These are phyloP conservation scores for Arthroderma sp. DNA, from an alignment of 2,329 filamentous ascomycete genomes.

Conservation along the genomic window DNA sequence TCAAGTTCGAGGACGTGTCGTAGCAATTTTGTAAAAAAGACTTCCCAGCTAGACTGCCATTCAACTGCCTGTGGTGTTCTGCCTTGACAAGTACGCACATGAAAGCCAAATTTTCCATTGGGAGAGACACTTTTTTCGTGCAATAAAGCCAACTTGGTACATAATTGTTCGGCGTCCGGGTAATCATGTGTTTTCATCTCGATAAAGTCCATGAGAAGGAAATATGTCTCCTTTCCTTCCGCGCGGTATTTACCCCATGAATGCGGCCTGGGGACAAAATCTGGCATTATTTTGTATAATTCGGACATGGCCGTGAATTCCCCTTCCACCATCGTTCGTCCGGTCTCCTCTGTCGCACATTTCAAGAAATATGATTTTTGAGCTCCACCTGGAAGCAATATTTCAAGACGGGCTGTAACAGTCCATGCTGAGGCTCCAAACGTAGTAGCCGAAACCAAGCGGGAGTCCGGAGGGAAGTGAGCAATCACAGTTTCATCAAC, in stretches of 20 bases:
- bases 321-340: conserved; percentile 12
- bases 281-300: conserved; percentile 16
- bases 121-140: conserved; percentile 17
- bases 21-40: conserved; percentile 24
- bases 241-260: conserved; percentile 16
- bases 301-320: conserved; percentile 22
- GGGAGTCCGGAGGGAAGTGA: too few relatives aligned
- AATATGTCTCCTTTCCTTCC: conserved; percentile 7
- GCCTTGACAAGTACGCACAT: conserved; percentile 22
- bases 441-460: too few relatives aligned
- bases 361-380: too few relatives aligned
- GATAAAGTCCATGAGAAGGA: conserved; percentile 20
- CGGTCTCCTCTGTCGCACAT: too few relatives aligned
- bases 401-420: too few relatives aligned
- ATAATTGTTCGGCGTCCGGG: conserved; percentile 14
- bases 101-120: conserved; percentile 27
- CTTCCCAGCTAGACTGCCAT: conserved; percentile 25
- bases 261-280: conserved; percentile 18
- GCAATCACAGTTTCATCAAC: too few relatives aligned
- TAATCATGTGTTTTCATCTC: conserved; percentile 16
- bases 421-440: too few relatives aligned
- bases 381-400: too few relatives aligned
- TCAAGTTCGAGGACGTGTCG: conserved; percentile 18
- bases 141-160: conserved; percentile 14
- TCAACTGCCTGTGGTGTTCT: conserved; percentile 14